Evolutionary conservation across 208 protist genomes (phyloP), one percentile per base, ranked within the genome.

Genomic region (Novymonas esmeraldas): DNA sequence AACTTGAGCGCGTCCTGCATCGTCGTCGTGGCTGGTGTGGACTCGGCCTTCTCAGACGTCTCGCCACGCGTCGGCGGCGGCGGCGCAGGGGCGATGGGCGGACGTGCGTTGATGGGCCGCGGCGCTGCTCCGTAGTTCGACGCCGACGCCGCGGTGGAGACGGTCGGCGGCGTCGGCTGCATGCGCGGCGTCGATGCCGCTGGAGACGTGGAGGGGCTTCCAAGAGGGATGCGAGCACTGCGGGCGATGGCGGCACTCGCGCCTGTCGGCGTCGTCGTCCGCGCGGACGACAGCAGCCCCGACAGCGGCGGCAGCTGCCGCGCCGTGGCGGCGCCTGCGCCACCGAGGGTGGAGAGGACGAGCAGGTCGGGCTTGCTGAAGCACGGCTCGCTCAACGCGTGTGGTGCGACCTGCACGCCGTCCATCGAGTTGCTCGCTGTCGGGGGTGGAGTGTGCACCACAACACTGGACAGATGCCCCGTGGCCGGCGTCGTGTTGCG

Each of bases 331-430:
- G 26, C 6, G 20, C 18, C 24, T 6, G 34, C 6, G 36, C 7
- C 34, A 14, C 3, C 18, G 11, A 22, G 18, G 22, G 52, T 14
- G 33, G 54, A 39, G 20, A 64, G 56, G 7, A 41, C 3, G 11
- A 44, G n/a, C 20, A 45, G 65, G n/a, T 24, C 24, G 2, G 38
- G 26, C n/a, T 50, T 46, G 48, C n/a, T 2, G 65, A 24, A 59
- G 4, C 56, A 56, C 39, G 65, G 46, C 36, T 71, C 65, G 18
- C 65, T 71, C 28, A 39, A 28, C 9, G 65, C 65, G 46, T 71
- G 65, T 13, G 44, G 18, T 16, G 54, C n/a, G 20, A 71, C 34
- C 1, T 9, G 14, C 6, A 46, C 55, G 31, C 2, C 39, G 7
- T 56, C 65, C 26, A 71, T 20, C 7, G 56, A 71, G 46, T 38